Percentiles rank a stretch among this genome's conserved stretches.
Conservation (phyloP, 2,329 filamentous ascomycete species). For the Beauveria bassiana region DNA sequence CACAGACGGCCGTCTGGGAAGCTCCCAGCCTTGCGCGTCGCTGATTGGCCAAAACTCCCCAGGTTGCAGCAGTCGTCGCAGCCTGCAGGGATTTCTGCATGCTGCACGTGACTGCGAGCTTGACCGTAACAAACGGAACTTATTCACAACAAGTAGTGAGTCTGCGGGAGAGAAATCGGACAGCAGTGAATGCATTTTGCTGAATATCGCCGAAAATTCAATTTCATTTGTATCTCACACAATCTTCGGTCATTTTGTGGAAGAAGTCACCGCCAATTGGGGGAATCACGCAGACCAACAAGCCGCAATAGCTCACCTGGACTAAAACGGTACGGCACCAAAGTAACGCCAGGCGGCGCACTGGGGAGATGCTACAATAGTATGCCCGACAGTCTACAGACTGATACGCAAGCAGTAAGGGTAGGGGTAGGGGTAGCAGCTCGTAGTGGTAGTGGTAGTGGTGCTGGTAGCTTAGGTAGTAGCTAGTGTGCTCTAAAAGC, state of each 20-base stretch:
- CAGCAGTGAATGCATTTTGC: background rate
- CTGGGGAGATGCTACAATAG: background rate
- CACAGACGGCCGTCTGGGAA: no score
- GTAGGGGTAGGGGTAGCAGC: no score
- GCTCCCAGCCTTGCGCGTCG: conserved; percentile 5
- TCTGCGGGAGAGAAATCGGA: background rate
- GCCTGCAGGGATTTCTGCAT: background rate
- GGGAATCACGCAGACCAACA: background rate
- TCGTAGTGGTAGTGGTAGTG: no score
- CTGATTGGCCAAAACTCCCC: conserved; percentile 19
- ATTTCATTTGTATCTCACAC: background rate
- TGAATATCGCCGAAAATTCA: background rate
- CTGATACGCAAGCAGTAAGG: no score
- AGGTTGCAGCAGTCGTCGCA: conserved; percentile 8
- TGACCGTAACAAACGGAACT: background rate
- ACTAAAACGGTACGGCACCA: background rate
- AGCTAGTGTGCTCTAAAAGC: no score
- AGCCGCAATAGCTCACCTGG: background rate
- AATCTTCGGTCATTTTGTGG: background rate
- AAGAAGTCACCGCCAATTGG: background rate
- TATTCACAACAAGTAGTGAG: background rate
- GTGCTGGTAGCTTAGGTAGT: no score
- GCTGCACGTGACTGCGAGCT: conserved; percentile 8
- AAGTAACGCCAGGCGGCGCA: background rate
- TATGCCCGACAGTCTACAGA: no score